A percentile compares a stretch with the other conserved stretches of the same genome.
Conservation (phyloP, 257 asterid genomes). For the Verbena officinalis region DNA sequence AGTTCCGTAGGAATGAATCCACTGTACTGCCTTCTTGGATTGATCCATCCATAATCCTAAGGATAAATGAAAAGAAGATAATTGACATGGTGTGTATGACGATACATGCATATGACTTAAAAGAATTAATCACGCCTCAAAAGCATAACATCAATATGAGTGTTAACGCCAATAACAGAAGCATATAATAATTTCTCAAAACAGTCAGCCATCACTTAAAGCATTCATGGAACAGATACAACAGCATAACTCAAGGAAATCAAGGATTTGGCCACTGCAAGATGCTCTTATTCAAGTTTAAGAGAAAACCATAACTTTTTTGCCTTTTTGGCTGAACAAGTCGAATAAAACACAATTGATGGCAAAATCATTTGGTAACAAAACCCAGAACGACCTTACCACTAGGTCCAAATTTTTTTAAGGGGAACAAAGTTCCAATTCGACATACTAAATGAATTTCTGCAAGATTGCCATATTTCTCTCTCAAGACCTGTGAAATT, state of each 20-base stretch:
- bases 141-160: neutral
- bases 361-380: slow-evolving; percentile 7
- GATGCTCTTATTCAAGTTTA: neutral
- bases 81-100: neutral
- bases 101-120: neutral
- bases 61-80: slow-evolving; percentile 3
- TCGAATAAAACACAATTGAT: neutral
- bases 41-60: slow-evolving; percentile 69
- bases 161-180: neutral
- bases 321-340: neutral
- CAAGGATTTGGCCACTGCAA: neutral
- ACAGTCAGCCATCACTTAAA: neutral
- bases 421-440: slow-evolving; percentile 11
- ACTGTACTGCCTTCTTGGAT: slow-evolving; percentile 59
- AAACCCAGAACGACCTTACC: slow-evolving; percentile 12
- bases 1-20: slow-evolving; percentile 70
- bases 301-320: neutral
- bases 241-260: slow-evolving; percentile 19
- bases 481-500: slow-evolving; percentile 6
- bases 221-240: neutral
- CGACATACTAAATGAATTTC: slow-evolving; percentile 20
- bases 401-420: neutral
- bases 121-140: slow-evolving; percentile 15
- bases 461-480: slow-evolving; percentile 24
- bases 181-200: slow-evolving; percentile 1